Conservation (phyloP, 371 early-diverging fungal species). For the Mycotypha africana region DNA sequence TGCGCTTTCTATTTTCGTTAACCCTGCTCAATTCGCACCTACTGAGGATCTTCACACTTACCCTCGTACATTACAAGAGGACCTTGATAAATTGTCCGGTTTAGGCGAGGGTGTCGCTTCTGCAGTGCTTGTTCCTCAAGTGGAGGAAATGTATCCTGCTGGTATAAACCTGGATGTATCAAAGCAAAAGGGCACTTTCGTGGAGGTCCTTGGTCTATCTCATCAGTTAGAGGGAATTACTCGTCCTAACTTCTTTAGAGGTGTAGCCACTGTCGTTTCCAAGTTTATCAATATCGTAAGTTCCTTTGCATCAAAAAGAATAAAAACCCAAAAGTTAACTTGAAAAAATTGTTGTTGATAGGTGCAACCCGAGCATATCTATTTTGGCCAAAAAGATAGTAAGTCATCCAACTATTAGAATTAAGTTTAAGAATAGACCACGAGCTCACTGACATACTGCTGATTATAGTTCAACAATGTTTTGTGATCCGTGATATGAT, state of each 20-base stretch:
- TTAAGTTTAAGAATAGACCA: too few species aligned
- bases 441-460: neutral
- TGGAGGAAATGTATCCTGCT: constrained; percentile 89
- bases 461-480: constrained; percentile 84
- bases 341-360: too few species aligned
- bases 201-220: constrained; percentile 83
- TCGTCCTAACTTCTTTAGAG: constrained; percentile 96
- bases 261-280: constrained; percentile 93
- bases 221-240: constrained; percentile 90
- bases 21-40: constrained; percentile 96
- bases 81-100: constrained; percentile 58
- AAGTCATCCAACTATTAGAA: too few species aligned
- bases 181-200: constrained; percentile 86
- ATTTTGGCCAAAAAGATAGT: constrained; percentile 96
- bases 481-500: constrained; percentile 79
- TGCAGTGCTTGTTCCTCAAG: constrained; percentile 77
- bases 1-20: constrained; percentile 90
- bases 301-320: neutral
- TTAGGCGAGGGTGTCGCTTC: constrained; percentile 36
- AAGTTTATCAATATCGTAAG: constrained; percentile 88
- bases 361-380: constrained; percentile 75
- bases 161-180: constrained; percentile 77
- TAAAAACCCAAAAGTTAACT: neutral
- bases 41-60: constrained; percentile 90
- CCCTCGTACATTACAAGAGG: constrained; percentile 78